A percentile compares a stretch with the other conserved stretches of the same genome.
phyloP scores from a whole-genome alignment of 495 filamentous ascomycete species.

The Niebla homalea region DNA sequence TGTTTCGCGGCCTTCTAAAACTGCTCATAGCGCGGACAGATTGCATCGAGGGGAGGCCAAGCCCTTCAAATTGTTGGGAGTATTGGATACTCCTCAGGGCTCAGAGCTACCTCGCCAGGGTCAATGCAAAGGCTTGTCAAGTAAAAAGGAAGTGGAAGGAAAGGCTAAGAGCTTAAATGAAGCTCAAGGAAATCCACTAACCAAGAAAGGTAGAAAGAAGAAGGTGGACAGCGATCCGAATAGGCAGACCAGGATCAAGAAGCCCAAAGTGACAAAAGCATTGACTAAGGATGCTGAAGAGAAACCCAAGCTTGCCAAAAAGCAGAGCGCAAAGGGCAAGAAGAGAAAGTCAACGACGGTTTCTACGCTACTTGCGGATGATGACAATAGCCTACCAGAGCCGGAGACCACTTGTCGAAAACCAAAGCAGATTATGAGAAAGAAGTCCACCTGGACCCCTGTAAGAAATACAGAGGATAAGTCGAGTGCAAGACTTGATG shows the following conservation, averaged over 20 bases:
- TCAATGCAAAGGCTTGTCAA: background rate
- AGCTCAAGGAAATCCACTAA: background rate
- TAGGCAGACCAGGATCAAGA: conserved; percentile 13
- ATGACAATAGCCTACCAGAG: background rate
- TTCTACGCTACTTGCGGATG: conserved; percentile 11
- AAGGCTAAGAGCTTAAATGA: conserved; percentile 1
- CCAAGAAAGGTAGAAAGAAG: conserved; percentile 9
- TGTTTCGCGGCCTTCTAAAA: too few relatives aligned
- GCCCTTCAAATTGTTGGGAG: background rate
- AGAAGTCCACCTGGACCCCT: conserved; percentile 48
- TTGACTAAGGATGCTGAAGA: background rate
- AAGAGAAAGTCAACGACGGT: background rate
- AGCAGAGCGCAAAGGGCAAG: background rate
- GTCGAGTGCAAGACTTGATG: background rate
- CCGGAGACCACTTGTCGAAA: conserved; percentile 10
- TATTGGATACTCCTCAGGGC: background rate
- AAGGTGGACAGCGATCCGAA: conserved; percentile 1
- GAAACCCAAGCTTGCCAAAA: background rate
- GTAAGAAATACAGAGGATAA: conserved; percentile 16
- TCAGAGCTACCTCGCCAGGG: background rate
- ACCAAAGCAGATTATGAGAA: conserved; percentile 34
- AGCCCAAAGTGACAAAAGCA: conserved; percentile 13
- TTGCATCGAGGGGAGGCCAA: background rate
- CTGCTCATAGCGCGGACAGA: too few relatives aligned
- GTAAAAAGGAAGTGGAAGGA: background rate